Evolutionary conservation across 257 asterid genomes (phyloP), one percentile per base, ranked within the genome.

Genomic region (Ocimum tenuiflorum): DNA sequence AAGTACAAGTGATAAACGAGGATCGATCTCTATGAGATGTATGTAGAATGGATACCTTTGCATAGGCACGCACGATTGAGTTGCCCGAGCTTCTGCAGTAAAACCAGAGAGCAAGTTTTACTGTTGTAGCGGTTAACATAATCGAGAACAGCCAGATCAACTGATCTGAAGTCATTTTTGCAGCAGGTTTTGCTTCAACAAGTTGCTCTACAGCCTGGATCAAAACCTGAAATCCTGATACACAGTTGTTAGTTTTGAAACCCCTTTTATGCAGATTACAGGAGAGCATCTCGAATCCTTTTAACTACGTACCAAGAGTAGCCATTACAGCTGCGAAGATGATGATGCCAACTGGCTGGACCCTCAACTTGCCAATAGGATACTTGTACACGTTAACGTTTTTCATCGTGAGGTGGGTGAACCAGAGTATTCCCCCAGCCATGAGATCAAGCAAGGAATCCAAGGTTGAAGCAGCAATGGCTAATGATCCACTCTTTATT

Each of bases 371-470:
- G 48, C 98, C 98, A 23, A 91, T 91, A 0, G 98, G 98, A 72
- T 89, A 91, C 66, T 85, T 89, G 60, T 91, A 91, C 53, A 91
- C 82, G 78, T 91, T 87, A 27, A 91, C 79, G 22, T 72, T 81
- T 73, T 91, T 87, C 98, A 91, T 89, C 1, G 96, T 79, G 9
- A 85, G 73, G 78, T 91, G 96, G 50, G 89, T 80, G 50, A 91
- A 79, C 98, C 98, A 91, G 22, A 91, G 86, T 73, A 91, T 89
- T 65, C 87, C 96, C 65, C 96, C 98, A 41, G 98, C 98, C 92
- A 91, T 78, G 39, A 91, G 89, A 87, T 91, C 98, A 15, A 91
- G 96, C 49, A 91, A 85, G 0, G 98, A 91, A 80, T 91, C 98
- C 72, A 91, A 74, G 54, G 98, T 91, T 2, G 98, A 91, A 10